Evolutionary conservation across 2,329 filamentous ascomycete genomes (phyloP).

Genomic region (Pyricularia grisea): DNA sequence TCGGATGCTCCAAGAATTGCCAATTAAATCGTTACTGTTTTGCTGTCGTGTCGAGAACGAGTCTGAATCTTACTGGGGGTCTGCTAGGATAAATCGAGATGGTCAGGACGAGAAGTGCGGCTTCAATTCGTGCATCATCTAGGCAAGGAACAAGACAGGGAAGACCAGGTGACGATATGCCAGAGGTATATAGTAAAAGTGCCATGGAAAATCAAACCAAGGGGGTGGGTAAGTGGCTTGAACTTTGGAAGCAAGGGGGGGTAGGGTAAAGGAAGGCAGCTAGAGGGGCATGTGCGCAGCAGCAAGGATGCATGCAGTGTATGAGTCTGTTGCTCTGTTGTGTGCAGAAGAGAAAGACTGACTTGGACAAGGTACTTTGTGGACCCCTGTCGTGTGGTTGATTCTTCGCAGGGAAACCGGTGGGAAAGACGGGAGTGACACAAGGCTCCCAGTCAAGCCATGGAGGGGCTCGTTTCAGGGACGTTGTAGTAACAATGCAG

Average conservation of each 20-base stretch:
- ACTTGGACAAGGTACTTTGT: neutral
- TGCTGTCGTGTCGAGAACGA: neutral
- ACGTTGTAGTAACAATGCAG: slow-evolving; percentile 23
- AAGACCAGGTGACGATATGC: slow-evolving; percentile 1
- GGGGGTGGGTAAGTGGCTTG: neutral
- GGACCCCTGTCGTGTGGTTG: neutral
- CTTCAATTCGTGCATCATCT: neutral
- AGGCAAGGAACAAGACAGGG: neutral
- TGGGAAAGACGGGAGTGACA: slow-evolving; percentile 2
- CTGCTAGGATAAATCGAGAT: neutral
- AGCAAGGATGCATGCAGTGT: slow-evolving; percentile 8
- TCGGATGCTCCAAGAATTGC: neutral
- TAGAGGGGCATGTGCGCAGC: slow-evolving; percentile 2
- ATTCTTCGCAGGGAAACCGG: neutral
- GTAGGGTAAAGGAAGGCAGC: neutral
- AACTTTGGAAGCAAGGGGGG: neutral
- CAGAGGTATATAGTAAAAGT: neutral
- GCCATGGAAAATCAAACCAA: neutral
- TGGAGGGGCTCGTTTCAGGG: slow-evolving; percentile 21
- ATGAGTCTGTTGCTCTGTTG: slow-evolving; percentile 1
- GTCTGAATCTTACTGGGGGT: neutral
- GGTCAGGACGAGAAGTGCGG: neutral
- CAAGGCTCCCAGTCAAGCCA: neutral
- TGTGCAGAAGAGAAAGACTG: neutral
- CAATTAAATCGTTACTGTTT: neutral